Percentiles rank a stretch among this genome's conserved stretches.
These are phyloP conservation scores for Hebeloma cylindrosporum DNA, from an alignment of 768 basidiomycete species.

Conservation along the genomic window DNA sequence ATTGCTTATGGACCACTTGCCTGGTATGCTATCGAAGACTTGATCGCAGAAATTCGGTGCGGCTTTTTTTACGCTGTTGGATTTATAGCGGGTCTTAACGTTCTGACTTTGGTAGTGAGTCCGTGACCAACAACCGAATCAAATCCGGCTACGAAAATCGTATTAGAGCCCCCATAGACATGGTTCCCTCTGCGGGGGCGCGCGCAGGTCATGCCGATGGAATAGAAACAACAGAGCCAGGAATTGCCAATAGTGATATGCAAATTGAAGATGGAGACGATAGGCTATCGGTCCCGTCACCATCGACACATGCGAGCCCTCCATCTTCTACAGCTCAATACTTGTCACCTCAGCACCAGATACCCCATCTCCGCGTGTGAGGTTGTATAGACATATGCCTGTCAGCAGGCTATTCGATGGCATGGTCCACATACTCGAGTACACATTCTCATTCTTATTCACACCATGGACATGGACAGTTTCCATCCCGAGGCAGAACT, in stretches of 20 bases:
- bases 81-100: slow-evolving; percentile 1
- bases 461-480: slow-evolving; percentile 18
- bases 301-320: slow-evolving; percentile 18
- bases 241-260: slow-evolving; percentile 42
- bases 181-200: slow-evolving; percentile 70
- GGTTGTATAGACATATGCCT: slow-evolving; percentile 13
- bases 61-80: slow-evolving; percentile 3
- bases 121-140: slow-evolving; percentile 79
- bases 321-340: slow-evolving; percentile 27
- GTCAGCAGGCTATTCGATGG: neutral
- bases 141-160: slow-evolving; percentile 73
- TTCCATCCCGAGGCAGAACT: neutral
- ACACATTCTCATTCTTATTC: slow-evolving; percentile 2
- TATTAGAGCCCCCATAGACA: slow-evolving; percentile 63
- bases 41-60: slow-evolving; percentile 81
- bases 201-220: slow-evolving; percentile 66
- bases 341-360: slow-evolving; percentile 37
- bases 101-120: slow-evolving; percentile 54
- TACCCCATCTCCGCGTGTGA: slow-evolving; percentile 44
- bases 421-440: neutral
- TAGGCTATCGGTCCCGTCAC: slow-evolving; percentile 20
- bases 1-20: slow-evolving; percentile 66
- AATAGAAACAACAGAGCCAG: slow-evolving; percentile 54
- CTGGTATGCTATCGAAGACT: slow-evolving; percentile 76
- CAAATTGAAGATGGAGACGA: slow-evolving; percentile 45